A percentile compares a stretch with the other conserved stretches of the same genome.
Conservation (phyloP, 148 eudicot species). For the Persicaria maculosa region DNA sequence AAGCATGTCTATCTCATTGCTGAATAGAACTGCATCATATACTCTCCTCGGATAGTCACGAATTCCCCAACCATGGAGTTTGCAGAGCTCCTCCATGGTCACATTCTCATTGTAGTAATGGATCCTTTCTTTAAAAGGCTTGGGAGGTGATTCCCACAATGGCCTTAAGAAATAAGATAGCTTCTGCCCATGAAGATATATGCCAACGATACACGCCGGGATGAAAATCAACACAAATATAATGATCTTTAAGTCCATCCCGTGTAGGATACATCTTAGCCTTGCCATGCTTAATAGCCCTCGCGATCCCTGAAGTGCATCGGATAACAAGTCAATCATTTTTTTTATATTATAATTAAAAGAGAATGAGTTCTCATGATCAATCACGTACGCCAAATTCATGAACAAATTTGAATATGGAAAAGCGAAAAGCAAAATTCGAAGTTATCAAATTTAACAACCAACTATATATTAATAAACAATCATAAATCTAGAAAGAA, state of each 20-base stretch:
- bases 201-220: background rate
- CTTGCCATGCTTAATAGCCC: slow-evolving; percentile 9
- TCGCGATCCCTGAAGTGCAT: slow-evolving; percentile 1
- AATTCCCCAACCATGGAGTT: slow-evolving; percentile 9
- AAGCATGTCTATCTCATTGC: slow-evolving; percentile 14
- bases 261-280: slow-evolving; percentile 10
- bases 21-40: slow-evolving; percentile 8
- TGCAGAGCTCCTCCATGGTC: slow-evolving; percentile 3
- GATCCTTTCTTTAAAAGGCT: slow-evolving; percentile 9
- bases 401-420: background rate
- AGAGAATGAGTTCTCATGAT: background rate
- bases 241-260: slow-evolving; percentile 7
- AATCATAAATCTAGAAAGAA: background rate
- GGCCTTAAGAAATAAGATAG: slow-evolving; percentile 8
- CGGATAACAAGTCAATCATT: background rate
- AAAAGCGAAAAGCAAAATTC: background rate
- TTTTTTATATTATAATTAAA: background rate
- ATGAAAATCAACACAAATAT: background rate
- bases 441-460: background rate
- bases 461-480: background rate
- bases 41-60: slow-evolving; percentile 9
- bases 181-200: slow-evolving; percentile 13
- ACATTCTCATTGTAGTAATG: slow-evolving; percentile 13
- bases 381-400: background rate
- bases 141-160: slow-evolving; percentile 16